These are phyloP conservation scores for Citrus unshiu DNA, from an alignment of 345 rosid genomes.

Conservation along the genomic window DNA sequence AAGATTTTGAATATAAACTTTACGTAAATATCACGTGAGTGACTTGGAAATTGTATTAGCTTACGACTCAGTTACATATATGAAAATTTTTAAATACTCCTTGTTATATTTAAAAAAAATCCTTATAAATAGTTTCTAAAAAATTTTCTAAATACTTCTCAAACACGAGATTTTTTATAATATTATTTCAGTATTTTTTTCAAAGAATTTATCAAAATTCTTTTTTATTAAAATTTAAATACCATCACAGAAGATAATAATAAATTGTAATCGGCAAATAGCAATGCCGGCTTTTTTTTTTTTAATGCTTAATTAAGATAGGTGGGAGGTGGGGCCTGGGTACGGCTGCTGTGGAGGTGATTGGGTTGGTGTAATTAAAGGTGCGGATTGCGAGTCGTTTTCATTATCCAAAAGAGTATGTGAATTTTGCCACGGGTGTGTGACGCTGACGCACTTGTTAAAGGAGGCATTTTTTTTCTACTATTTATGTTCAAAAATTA, in stretches of 20 bases:
- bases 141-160: too few species aligned
- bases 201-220: background rate
- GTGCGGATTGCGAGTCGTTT: slow-evolving; percentile 6
- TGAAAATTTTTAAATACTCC: too few species aligned
- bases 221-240: too few species aligned
- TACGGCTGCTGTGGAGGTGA: background rate
- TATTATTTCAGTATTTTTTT: too few species aligned
- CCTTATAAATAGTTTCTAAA: too few species aligned
- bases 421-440: background rate
- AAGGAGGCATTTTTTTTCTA: background rate
- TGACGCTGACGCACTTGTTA: background rate
- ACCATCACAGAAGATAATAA: background rate
- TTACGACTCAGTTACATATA: too few species aligned
- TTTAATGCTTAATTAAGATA: background rate
- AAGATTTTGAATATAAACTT: too few species aligned
- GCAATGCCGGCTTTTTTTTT: background rate
- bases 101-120: too few species aligned
- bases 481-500: background rate
- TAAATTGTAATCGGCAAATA: background rate
- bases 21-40: too few species aligned
- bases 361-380: background rate
- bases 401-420: slow-evolving; percentile 2
- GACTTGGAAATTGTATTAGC: too few species aligned
- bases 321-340: background rate
- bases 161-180: too few species aligned